phyloP scores from a whole-genome alignment of 1,139 yeast species.

The Suhomyces taliae region DNA sequence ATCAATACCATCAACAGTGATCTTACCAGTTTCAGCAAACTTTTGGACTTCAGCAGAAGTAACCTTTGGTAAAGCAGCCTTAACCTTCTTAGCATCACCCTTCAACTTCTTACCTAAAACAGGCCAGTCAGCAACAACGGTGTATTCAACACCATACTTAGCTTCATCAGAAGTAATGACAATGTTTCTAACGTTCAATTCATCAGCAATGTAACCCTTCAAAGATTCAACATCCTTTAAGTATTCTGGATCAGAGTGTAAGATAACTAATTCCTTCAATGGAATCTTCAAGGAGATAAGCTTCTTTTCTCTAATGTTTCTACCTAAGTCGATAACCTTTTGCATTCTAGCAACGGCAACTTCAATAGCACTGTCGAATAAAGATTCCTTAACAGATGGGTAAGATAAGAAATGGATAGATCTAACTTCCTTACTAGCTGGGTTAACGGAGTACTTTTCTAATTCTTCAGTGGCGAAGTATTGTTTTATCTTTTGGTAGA shows the following conservation, averaged over 20 bases:
- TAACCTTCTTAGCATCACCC: constrained; percentile 90
- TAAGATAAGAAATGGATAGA: constrained; percentile 92
- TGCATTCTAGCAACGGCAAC: constrained; percentile 94
- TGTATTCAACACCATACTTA: constrained; percentile 87
- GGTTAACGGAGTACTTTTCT: constrained; percentile 40
- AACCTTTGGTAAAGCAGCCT: constrained; percentile 84
- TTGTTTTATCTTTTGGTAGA: constrained; percentile 72
- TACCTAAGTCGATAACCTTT: constrained; percentile 92
- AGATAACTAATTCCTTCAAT: constrained; percentile 79
- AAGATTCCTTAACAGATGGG: constrained; percentile 82
- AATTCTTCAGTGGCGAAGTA: constrained; percentile 59
- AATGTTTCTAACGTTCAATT: constrained; percentile 86
- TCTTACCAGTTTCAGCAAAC: constrained; percentile 70
- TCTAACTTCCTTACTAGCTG: constrained; percentile 55
- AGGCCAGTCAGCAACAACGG: constrained; percentile 98
- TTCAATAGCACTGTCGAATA: constrained; percentile 77
- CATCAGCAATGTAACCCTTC: constrained; percentile 79
- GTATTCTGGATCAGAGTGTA: constrained; percentile 76
- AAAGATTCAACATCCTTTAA: constrained; percentile 77
- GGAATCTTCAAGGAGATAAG: constrained; percentile 94
- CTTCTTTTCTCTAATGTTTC: constrained; percentile 95
- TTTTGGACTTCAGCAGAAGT: constrained; percentile 79
- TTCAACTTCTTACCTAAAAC: constrained; percentile 95
- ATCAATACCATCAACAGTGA: constrained; percentile 86
- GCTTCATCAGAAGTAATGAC: constrained; percentile 89